Conservation (phyloP, 2,329 filamentous ascomycete genomes). For the Lecanosticta acicola region DNA sequence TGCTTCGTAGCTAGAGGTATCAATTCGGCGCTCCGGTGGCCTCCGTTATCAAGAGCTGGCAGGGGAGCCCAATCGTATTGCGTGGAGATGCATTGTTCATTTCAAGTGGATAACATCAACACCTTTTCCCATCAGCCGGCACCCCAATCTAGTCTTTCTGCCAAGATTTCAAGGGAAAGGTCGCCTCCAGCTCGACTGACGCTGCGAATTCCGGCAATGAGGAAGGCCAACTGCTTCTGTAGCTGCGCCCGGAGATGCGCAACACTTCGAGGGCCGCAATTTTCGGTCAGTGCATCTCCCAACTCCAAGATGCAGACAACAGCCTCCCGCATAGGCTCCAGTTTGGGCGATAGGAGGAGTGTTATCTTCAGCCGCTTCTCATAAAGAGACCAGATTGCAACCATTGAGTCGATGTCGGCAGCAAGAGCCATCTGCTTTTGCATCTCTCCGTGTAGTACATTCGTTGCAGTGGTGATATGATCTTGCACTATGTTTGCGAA, state of each 20-base stretch:
- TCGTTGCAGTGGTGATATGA: conserved; percentile 68
- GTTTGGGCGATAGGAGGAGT: conserved; percentile 61
- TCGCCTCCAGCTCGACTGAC: conserved; percentile 69
- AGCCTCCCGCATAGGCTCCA: conserved; percentile 65
- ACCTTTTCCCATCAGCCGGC: not conserved
- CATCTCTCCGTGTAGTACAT: conserved; percentile 55
- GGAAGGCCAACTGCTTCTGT: conserved; percentile 61
- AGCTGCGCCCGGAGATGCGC: conserved; percentile 60
- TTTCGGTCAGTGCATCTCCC: conserved; percentile 44
- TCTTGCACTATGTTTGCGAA: conserved; percentile 69
- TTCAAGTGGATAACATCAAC: too few species aligned
- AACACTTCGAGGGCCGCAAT: conserved; percentile 40
- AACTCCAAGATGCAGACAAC: conserved; percentile 74
- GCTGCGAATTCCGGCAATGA: conserved; percentile 66
- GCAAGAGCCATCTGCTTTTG: conserved; percentile 53
- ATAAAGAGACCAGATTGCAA: conserved; percentile 60
- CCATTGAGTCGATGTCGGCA: conserved; percentile 76
- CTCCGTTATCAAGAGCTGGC: too few species aligned
- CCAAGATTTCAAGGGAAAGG: conserved; percentile 71
- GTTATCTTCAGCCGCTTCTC: conserved; percentile 59
- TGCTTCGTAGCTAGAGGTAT: too few species aligned
- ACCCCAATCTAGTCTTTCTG: conserved; percentile 63
- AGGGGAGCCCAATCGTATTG: too few species aligned
- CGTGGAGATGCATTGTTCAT: too few species aligned
- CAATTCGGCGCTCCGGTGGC: too few species aligned